Evolutionary conservation across 257 asterid species (phyloP).

Genomic region (Solanum chaucha): DNA sequence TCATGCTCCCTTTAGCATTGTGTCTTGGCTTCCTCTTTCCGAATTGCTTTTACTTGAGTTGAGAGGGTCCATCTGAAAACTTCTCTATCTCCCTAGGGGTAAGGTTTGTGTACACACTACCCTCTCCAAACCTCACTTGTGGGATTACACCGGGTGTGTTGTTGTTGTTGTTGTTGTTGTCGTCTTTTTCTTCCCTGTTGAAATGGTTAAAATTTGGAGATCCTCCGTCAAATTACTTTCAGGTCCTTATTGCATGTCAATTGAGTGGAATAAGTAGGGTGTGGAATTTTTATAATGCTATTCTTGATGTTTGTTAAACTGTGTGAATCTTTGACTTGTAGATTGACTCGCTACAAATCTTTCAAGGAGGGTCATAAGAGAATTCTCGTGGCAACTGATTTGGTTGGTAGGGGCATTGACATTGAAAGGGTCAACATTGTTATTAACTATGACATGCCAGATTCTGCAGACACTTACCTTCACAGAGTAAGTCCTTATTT

Average conservation of each 20-base stretch:
- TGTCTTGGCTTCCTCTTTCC: not conserved
- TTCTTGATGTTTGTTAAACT: not conserved
- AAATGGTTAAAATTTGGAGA: not conserved
- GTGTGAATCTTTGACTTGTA: slow-evolving; percentile 1
- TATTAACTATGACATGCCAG: no score
- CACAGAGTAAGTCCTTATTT: slow-evolving; percentile 52
- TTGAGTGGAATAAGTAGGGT: not conserved
- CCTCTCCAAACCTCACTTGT: no score
- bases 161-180: not conserved
- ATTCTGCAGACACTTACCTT: slow-evolving; percentile 83
- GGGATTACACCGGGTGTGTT: no score
- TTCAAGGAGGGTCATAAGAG: slow-evolving; percentile 95
- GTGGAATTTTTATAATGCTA: not conserved
- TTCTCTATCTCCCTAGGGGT: not conserved
- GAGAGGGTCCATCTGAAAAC: not conserved
- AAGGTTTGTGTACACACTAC: no score
- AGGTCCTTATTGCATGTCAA: not conserved
- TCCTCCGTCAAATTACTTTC: not conserved
- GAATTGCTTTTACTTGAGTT: not conserved
- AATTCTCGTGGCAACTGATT: slow-evolving; percentile 86
- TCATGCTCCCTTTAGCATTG: not conserved
- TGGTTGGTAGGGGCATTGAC: slow-evolving; percentile 92
- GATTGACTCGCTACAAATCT: slow-evolving; percentile 79
- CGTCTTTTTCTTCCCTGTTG: not conserved
- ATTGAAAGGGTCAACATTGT: no score